Conservation (phyloP, 2,329 filamentous ascomycete species). For the Bimuria novae-zelandiae region DNA sequence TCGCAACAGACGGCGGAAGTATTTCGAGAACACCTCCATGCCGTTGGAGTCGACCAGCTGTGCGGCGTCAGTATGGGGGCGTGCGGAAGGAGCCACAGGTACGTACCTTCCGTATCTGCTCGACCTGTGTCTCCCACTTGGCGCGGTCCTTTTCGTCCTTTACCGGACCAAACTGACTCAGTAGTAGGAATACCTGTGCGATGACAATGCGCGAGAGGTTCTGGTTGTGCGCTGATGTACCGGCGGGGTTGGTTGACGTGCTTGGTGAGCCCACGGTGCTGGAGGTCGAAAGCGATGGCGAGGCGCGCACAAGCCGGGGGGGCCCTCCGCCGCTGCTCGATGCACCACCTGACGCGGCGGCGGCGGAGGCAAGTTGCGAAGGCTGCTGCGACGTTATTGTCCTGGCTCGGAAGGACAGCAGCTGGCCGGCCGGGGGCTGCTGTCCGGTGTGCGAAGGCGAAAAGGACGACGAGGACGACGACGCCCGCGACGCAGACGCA, state of each 20-base stretch:
- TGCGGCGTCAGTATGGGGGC: conserved; percentile 22
- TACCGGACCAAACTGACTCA: conserved; percentile 72
- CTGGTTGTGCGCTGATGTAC: conserved; percentile 50
- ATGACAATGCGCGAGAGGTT: conserved; percentile 86
- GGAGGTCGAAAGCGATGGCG: conserved; percentile 61
- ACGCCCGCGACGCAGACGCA: conserved; percentile 54
- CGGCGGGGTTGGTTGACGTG: conserved; percentile 53
- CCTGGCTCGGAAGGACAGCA: conserved; percentile 62
- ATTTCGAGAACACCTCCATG: conserved; percentile 98
- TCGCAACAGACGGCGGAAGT: conserved; percentile 89
- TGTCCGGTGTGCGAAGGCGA: conserved; percentile 60
- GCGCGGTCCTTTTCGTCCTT: conserved; percentile 90
- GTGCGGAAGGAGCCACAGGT: conserved; percentile 9
- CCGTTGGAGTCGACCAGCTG: conserved; percentile 96
- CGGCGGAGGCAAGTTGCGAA: conserved; percentile 61
- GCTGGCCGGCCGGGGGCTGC: conserved; percentile 57
- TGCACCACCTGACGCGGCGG: conserved; percentile 59
- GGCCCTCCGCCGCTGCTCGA: conserved; percentile 59
- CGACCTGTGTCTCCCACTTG: conserved; percentile 91
- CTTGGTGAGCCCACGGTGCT: conserved; percentile 60
- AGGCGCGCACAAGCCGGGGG: conserved; percentile 62
- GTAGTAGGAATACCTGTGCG: conserved; percentile 90
- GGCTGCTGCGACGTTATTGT: conserved; percentile 58
- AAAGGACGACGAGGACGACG: conserved; percentile 60
- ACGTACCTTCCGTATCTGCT: conserved; percentile 87